phyloP scores from a whole-genome alignment of 345 rosid species.

The Bruguiera gymnorhiza region DNA sequence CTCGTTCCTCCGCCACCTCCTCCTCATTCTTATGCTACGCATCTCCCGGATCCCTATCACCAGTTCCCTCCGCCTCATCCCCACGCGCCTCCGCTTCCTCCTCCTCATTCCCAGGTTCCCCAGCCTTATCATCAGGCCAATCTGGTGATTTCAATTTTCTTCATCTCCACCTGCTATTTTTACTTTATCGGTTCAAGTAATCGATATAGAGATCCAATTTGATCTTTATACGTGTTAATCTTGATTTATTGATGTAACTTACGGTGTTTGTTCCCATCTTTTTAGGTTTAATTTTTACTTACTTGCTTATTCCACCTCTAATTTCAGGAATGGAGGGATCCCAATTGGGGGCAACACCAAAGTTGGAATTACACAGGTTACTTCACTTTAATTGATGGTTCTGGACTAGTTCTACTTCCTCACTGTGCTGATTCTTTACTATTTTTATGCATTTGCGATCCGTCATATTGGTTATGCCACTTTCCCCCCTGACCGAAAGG shows the following conservation, averaged over 20 bases:
- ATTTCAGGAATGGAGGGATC: constrained; percentile 70
- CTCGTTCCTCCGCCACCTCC: constrained; percentile 28
- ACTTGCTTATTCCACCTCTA: not conserved
- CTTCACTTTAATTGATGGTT: not conserved
- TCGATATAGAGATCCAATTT: no score
- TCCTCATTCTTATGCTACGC: constrained; percentile 25
- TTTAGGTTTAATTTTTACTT: not conserved
- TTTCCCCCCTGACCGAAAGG: not conserved
- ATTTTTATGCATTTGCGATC: not conserved
- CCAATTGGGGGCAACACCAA: constrained; percentile 66
- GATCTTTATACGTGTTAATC: not conserved
- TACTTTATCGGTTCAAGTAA: not conserved
- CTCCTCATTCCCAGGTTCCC: constrained; percentile 28
- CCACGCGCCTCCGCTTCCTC: constrained; percentile 22
- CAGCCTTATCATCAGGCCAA: constrained; percentile 38
- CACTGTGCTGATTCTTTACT: no score
- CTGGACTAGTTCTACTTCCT: not conserved
- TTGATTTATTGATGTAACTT: not conserved
- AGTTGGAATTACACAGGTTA: constrained; percentile 51
- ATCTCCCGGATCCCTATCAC: constrained; percentile 20
- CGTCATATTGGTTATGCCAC: not conserved
- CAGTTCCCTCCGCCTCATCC: constrained; percentile 27
- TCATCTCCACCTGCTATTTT: not conserved
- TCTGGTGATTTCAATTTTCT: constrained; percentile 31
- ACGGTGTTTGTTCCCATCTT: not conserved